Evolutionary conservation across 2,329 filamentous ascomycete species (phyloP).

Genomic region (Epichloe gansuensis): DNA sequence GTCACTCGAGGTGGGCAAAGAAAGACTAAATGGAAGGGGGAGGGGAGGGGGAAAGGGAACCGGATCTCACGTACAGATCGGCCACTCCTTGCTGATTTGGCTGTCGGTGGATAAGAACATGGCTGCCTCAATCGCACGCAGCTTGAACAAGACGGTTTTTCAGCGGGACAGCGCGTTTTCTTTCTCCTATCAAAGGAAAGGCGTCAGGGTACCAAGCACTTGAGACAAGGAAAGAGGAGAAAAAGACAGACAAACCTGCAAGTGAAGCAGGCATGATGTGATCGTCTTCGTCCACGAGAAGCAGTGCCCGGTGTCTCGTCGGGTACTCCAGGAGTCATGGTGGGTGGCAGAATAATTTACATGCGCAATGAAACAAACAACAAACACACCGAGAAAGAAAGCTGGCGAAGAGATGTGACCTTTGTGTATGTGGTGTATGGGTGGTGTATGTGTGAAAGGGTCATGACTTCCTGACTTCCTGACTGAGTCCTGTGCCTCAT

Average conservation of each 20-base stretch:
- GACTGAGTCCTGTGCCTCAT: neutral
- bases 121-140: slow-evolving; percentile 34
- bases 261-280: slow-evolving; percentile 31
- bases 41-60: too few species aligned
- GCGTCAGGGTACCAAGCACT: neutral
- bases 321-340: slow-evolving; percentile 17
- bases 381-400: neutral
- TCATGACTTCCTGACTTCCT: too few species aligned
- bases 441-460: too few species aligned
- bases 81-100: slow-evolving; percentile 25
- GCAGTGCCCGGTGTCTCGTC: slow-evolving; percentile 15
- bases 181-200: slow-evolving; percentile 22
- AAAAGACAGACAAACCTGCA: slow-evolving; percentile 26
- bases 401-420: neutral
- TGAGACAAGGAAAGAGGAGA: neutral
- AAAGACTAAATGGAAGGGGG: too few species aligned
- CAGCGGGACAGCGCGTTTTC: slow-evolving; percentile 38
- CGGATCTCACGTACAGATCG: slow-evolving; percentile 27
- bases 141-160: slow-evolving; percentile 37
- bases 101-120: slow-evolving; percentile 30
- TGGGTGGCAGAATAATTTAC: slow-evolving; percentile 4
- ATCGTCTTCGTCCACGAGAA: slow-evolving; percentile 24
- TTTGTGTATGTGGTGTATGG: neutral
- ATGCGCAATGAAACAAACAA: neutral
- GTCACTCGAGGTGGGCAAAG: neutral